Base-by-base conservation (phyloP, 805 yeast species). In the Metschnikowia proteae region DNA sequence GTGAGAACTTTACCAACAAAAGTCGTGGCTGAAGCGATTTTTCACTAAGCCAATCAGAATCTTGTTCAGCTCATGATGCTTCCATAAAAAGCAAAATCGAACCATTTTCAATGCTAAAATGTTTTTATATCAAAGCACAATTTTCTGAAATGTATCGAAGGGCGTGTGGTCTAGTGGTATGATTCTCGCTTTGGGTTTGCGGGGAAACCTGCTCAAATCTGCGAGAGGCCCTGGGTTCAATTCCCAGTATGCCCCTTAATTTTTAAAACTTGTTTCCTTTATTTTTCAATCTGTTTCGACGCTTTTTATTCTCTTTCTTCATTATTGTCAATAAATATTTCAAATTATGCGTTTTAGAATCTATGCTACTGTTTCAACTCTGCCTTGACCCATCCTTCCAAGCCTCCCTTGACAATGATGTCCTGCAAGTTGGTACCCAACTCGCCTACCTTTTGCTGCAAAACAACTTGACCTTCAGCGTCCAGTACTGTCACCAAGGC, bases 311-410 rank as follows among this genome's bases (percentile, higher is more conserved):
- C 17, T 17, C 17, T 17, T 17, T 17, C 17, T 17, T 17, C 17
- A 17, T 17, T 17, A 17, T 17, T 17, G 17, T 17, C 17, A 29
- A 7, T 39, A 39, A 39, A 27, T 30, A 31, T 31, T 31, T 31
- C 28, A 40, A 22, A 32, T 26, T 32, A 27, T 38, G 45, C 45
- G 25, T 33, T 33, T 38, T 42, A 26, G 30, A 30, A 30, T 22
- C 9, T 39, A 30, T 42, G 45, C 38, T 42, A 42, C 13, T 42
- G 25, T 26, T 42, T 17, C 45, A 84, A 71, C 66, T 88, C 86
- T 22, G 90, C 76, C 68, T 79, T 86, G 50, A 94, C 97, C 99
- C 99, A 94, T 37, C 96, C 96, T 77, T 94, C 99, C 50, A 94
- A 81, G 49, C 99, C 99, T 43, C 99, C 99, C 66, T 89, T 85